Base-by-base conservation (phyloP, 2,329 filamentous ascomycete species). In the Didymella pomorum region DNA sequence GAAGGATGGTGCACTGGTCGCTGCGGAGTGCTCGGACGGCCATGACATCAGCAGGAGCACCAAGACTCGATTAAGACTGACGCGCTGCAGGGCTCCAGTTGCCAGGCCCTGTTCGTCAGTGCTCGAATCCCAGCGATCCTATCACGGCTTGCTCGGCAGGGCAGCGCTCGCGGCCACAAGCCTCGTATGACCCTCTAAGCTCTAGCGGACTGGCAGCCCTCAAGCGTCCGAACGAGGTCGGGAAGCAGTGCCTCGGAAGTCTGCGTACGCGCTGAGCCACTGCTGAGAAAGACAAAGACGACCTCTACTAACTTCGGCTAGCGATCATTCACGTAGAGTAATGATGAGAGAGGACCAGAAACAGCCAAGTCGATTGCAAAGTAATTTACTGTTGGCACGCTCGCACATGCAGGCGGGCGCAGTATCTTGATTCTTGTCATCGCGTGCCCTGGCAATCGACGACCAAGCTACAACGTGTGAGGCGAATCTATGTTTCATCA, bases 61-160 rank as follows among this genome's bases (percentile, higher is more conserved):
- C 60, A 57, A 58, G 51, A 43, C 56, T 53, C 46, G 31, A 64
- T 64, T 58, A 56, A 65, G 63, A 55, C 60, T 63, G 61, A 62
- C 63, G 60, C 54, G 53, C 54, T 59, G 54, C 65, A 67, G 64
- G 63, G 63, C 61, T 55, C 49, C 31, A 64, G 48, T 21, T 51
- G 58, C 60, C 52, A 56, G 51, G 54, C 68, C 59, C 43, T 45
- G n/a, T 39, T 39, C 35, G 35, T 39, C n/a, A 39, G 35, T 39
- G 52, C 60, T 65, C 55, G 52, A 64, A 37, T 21, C 33, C 52
- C 69, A 69, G 69, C 60, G 50, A 55, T 56, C 70, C 62, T 60
- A 54, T 56, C 54, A 64, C 71, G 71, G 71, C 60, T 61, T 65
- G 21, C 55, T 69, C 68, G 70, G 70, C 71, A 69, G 58, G 60